Percentiles rank a stretch among this genome's conserved stretches.
phyloP scores from a whole-genome alignment of 306 rosid species.

The Trichosanthes truncata region DNA sequence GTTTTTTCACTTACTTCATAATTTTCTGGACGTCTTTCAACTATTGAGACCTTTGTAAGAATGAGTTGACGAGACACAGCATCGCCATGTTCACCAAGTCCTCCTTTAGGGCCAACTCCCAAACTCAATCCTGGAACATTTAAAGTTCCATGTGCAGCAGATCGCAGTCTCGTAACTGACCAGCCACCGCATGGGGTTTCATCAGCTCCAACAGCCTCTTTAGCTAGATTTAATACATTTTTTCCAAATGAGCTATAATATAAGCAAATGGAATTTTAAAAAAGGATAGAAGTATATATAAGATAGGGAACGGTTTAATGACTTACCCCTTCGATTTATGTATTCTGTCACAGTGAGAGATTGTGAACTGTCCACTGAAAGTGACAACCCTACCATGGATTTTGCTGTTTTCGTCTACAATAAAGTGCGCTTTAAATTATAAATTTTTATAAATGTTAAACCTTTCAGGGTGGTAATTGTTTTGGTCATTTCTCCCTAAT shows the following conservation, averaged over 20 bases:
- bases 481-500: conserved; percentile 9
- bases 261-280: neutral
- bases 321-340: conserved; percentile 73
- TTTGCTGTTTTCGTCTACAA: conserved; percentile 93
- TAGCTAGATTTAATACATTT: conserved; percentile 42
- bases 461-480: conserved; percentile 7
- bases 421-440: conserved; percentile 16
- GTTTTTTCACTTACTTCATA: conserved; percentile 84
- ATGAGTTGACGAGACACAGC: conserved; percentile 93
- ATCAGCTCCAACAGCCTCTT: conserved; percentile 98
- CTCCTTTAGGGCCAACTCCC: conserved; percentile 95
- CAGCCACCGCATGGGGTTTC: conserved; percentile 94
- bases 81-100: conserved; percentile 98
- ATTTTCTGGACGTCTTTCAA: conserved; percentile 98
- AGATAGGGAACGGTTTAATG: conserved; percentile 5
- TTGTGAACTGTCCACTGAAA: conserved; percentile 81
- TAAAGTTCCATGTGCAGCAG: conserved; percentile 94
- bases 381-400: conserved; percentile 69
- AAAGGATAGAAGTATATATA: neutral
- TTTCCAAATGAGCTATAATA: conserved; percentile 12
- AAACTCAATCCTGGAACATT: conserved; percentile 89
- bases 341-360: conserved; percentile 58
- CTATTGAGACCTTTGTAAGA: conserved; percentile 89
- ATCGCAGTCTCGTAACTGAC: conserved; percentile 92
- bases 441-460: conserved; percentile 5